These are phyloP conservation scores for Taphrina populina DNA, from an alignment of 1,139 yeast species.

Conservation along the genomic window DNA sequence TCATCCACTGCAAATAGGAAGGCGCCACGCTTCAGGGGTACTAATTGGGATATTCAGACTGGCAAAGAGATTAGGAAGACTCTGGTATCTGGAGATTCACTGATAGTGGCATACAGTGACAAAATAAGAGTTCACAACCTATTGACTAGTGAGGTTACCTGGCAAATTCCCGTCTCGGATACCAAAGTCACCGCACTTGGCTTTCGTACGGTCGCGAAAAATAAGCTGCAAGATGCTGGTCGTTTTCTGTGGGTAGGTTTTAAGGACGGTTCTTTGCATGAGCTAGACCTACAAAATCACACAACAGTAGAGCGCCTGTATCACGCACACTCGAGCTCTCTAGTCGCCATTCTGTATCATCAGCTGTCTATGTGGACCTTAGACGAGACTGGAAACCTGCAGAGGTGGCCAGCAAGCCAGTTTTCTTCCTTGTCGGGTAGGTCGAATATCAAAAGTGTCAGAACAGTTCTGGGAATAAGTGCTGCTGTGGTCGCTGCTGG, in stretches of 20 bases:
- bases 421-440: conserved; percentile 29
- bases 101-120: conserved; percentile 22
- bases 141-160: conserved; percentile 13
- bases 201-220: conserved; percentile 14
- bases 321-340: conserved; percentile 43
- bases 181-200: conserved; percentile 28
- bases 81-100: conserved; percentile 11
- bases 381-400: conserved; percentile 48
- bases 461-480: conserved; percentile 19
- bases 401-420: conserved; percentile 43
- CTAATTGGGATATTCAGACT: conserved; percentile 19
- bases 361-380: conserved; percentile 45
- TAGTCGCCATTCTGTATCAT: conserved; percentile 42
- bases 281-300: conserved; percentile 41
- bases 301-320: conserved; percentile 40
- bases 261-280: conserved; percentile 46
- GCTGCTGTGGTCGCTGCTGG: conserved; percentile 42
- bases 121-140: conserved; percentile 15
- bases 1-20: conserved; percentile 46
- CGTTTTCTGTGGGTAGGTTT: conserved; percentile 46
- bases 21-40: conserved; percentile 41
- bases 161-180: conserved; percentile 27
- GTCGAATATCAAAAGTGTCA: not conserved
- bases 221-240: conserved; percentile 39
- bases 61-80: conserved; percentile 26